A percentile compares a stretch with the other conserved stretches of the same genome.
phyloP scores from a whole-genome alignment of 176 grass and related monocot genomes.

The Triticum urartu region DNA sequence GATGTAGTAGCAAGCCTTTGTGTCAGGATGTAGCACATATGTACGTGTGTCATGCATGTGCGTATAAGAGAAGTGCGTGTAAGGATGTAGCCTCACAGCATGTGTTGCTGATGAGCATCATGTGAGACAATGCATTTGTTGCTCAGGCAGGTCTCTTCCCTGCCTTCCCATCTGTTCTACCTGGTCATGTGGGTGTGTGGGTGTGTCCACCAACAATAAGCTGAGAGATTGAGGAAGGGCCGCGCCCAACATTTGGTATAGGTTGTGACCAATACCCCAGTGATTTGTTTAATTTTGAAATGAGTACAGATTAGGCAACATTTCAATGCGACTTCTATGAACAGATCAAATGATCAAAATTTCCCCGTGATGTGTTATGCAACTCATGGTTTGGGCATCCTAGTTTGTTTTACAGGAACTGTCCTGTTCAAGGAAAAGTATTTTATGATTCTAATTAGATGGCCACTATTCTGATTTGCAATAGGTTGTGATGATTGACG shows the following conservation, averaged over 20 bases:
- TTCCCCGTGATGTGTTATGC: background rate
- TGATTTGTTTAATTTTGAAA: conserved; percentile 1
- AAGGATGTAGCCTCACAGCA: background rate
- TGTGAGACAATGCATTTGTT: background rate
- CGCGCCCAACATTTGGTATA: background rate
- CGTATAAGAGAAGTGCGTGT: background rate
- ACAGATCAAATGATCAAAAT: background rate
- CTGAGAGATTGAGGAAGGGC: background rate
- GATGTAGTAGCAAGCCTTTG: background rate
- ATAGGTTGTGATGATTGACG: conserved; percentile 87
- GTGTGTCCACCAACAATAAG: background rate
- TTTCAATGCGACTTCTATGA: background rate
- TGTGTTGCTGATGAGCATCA: background rate
- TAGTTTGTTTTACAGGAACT: background rate
- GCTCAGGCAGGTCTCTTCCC: background rate
- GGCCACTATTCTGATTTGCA: conserved; percentile 14
- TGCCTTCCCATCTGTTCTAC: background rate
- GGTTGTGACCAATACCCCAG: background rate
- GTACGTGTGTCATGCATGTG: background rate
- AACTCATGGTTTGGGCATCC: no score
- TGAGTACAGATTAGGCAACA: background rate
- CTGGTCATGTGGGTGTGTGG: background rate
- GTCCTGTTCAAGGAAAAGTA: background rate
- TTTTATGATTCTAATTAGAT: background rate
- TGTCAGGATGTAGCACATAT: background rate